phyloP scores from a whole-genome alignment of 768 basidiomycete genomes.

The Hypsizygus marmoreus region DNA sequence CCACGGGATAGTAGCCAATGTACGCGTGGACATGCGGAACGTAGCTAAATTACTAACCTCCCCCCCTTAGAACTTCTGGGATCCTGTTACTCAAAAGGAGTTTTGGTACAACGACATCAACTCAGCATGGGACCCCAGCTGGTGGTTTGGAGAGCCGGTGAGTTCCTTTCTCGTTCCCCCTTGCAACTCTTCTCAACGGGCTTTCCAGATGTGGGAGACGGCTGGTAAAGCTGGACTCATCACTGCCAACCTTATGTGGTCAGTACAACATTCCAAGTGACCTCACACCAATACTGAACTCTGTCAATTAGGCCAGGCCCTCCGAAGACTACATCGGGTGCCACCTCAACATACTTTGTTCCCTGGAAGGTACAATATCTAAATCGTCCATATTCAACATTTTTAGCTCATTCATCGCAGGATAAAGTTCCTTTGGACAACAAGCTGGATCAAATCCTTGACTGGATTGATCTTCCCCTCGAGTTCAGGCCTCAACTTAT shows the following conservation, averaged over 20 bases:
- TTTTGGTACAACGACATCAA: slow-evolving; percentile 73
- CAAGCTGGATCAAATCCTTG: slow-evolving; percentile 76
- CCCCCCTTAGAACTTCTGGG: slow-evolving; percentile 76
- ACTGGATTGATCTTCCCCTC: slow-evolving; percentile 82
- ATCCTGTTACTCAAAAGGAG: slow-evolving; percentile 59
- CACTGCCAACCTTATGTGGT: slow-evolving; percentile 95
- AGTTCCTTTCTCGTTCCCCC: slow-evolving; percentile 6
- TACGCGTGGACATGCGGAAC: slow-evolving; percentile 31
- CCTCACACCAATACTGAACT: background rate
- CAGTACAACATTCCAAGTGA: slow-evolving; percentile 22
- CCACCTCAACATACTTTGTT: slow-evolving; percentile 71
- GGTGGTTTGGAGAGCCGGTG: slow-evolving; percentile 94
- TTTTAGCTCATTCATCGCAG: slow-evolving; percentile 26
- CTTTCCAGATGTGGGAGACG: slow-evolving; percentile 85
- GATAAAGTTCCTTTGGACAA: slow-evolving; percentile 63
- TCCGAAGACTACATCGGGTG: slow-evolving; percentile 64
- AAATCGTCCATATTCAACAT: background rate
- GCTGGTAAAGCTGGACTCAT: slow-evolving; percentile 69
- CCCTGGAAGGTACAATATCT: slow-evolving; percentile 64
- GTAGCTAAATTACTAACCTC: background rate
- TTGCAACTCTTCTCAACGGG: slow-evolving; percentile 6
- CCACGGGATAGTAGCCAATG: slow-evolving; percentile 90
- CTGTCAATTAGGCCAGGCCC: slow-evolving; percentile 97
- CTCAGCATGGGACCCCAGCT: slow-evolving; percentile 64
- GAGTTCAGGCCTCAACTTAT: slow-evolving; percentile 77